Base-by-base conservation (phyloP, 2,329 filamentous ascomycete species). In the Talaromyces sp. region DNA sequence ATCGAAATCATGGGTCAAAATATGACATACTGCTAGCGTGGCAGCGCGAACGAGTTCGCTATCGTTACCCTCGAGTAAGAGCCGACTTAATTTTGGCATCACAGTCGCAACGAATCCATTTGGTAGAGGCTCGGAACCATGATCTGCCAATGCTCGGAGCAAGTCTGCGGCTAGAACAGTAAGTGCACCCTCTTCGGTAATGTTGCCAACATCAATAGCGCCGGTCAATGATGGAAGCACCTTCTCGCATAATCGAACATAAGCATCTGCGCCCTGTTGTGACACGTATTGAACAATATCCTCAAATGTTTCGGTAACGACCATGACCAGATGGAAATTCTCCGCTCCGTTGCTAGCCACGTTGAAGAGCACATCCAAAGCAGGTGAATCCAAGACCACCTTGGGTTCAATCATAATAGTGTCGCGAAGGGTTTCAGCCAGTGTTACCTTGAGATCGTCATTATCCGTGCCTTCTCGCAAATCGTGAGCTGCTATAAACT, bases 241-340 rank as follows among this genome's bases (percentile, higher is more conserved):
- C 76, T 93, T 96, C 68, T 86, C 82, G 73, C 93, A 96, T 6
- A 99, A 83, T 11, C 86, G 85, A 56, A 88, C 83, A 74, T 93
- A 99, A 0, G 87, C 84, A 8, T 90, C 85, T 6, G 83, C 79
- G 23, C 86, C 86, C 65, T 80, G 78, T 14, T 87, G 86, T 1
- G 89, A 80, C 63, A 96, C 84, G 1, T 81, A 83, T 58, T 84
- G 81, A 5, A 93, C 89, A 62, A 97, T 88, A 48, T 95, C 91
- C 74, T 98, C 93, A 71, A 99, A 96, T 0, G 91, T 88, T 76
- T 99, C 95, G 39, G 86, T 89, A 25, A 98, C 89, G 58, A 97
- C 81, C 79, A 93, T 88, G 0, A 89, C 92, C 54, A 97, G 85
- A 74, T 97, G 93, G 79, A 96, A 96, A 77, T 96, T 98, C 65